A percentile compares a stretch with the other conserved stretches of the same genome.
These are phyloP conservation scores for Colletotrichum nymphaeae DNA, from an alignment of 2,329 filamentous ascomycete genomes.

Conservation along the genomic window DNA sequence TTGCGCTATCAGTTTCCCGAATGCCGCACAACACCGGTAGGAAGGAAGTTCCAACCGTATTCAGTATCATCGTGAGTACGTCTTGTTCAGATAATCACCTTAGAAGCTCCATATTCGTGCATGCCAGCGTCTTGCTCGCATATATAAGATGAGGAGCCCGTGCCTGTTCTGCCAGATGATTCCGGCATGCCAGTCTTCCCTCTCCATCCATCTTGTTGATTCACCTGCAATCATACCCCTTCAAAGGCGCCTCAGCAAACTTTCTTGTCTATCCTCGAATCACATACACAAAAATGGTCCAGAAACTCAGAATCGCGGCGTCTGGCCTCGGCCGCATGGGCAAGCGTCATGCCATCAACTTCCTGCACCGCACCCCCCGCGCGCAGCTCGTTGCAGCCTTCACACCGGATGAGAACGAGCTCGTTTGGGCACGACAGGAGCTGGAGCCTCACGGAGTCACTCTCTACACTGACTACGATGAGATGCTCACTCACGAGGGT, in stretches of 20 bases:
- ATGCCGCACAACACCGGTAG: neutral
- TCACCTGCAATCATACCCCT: neutral
- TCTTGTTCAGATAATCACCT: neutral
- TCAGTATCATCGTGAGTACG: neutral
- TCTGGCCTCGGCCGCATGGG: conserved; percentile 66
- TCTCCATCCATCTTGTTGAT: neutral
- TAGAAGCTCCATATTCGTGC: conserved; percentile 6
- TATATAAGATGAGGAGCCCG: conserved; percentile 1
- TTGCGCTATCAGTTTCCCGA: conserved; percentile 2
- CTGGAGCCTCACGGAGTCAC: conserved; percentile 55
- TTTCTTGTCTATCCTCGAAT: too few species aligned
- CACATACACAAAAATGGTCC: conserved; percentile 5
- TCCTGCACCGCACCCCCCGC: conserved; percentile 56
- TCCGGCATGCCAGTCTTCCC: neutral
- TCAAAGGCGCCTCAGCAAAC: neutral
- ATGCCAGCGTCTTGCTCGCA: neutral
- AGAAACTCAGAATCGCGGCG: conserved; percentile 54
- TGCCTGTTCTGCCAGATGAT: neutral
- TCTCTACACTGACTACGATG: conserved; percentile 56
- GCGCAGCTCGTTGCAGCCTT: conserved; percentile 62
- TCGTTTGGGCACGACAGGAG: conserved; percentile 55
- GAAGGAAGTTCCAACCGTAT: neutral
- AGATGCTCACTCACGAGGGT: conserved; percentile 55
- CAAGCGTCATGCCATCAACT: conserved; percentile 60
- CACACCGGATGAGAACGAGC: conserved; percentile 55